phyloP scores from a whole-genome alignment of 2,329 filamentous ascomycete genomes.

The Aspergillus sp. region DNA sequence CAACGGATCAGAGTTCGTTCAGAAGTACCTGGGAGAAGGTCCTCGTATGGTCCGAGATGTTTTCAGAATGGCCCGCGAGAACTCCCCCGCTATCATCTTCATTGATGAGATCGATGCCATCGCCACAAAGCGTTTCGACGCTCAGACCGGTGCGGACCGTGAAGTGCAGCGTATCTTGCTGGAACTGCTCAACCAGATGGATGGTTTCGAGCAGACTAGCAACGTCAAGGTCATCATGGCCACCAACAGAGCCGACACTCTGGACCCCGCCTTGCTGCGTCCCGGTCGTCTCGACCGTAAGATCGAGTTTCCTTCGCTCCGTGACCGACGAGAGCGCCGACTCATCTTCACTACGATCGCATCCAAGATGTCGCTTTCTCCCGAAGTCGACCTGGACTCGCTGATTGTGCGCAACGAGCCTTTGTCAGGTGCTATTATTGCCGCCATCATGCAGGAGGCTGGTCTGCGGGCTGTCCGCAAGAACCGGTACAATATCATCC shows the following conservation, averaged over 20 bases:
- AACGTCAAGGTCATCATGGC: conserved; percentile 99
- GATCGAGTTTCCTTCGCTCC: conserved; percentile 95
- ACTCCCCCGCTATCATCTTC: conserved; percentile 97
- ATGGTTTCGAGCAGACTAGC: conserved; percentile 96
- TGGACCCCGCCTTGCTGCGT: conserved; percentile 90
- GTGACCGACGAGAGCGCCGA: conserved; percentile 88
- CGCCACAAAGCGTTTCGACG: conserved; percentile 97
- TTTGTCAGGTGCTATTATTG: conserved; percentile 89
- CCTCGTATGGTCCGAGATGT: conserved; percentile 98
- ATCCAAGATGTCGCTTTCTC: conserved; percentile 91
- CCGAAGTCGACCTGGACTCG: conserved; percentile 93
- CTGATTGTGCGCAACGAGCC: conserved; percentile 96
- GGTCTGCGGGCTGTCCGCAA: conserved; percentile 90
- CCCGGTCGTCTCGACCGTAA: conserved; percentile 95
- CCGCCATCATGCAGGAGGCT: conserved; percentile 98
- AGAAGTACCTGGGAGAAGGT: conserved; percentile 97
- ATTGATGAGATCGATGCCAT: conserved; percentile 99
- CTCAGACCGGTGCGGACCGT: conserved; percentile 94
- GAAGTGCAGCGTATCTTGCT: conserved; percentile 98
- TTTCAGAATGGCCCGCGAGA: conserved; percentile 98
- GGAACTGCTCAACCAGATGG: conserved; percentile 98
- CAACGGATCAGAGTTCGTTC: conserved; percentile 96
- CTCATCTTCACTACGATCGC: conserved; percentile 98
- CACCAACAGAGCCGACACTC: conserved; percentile 94
- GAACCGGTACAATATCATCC: conserved; percentile 99